phyloP scores from a whole-genome alignment of 2,329 filamentous ascomycete species.

The Biscogniauxia mediterranea region DNA sequence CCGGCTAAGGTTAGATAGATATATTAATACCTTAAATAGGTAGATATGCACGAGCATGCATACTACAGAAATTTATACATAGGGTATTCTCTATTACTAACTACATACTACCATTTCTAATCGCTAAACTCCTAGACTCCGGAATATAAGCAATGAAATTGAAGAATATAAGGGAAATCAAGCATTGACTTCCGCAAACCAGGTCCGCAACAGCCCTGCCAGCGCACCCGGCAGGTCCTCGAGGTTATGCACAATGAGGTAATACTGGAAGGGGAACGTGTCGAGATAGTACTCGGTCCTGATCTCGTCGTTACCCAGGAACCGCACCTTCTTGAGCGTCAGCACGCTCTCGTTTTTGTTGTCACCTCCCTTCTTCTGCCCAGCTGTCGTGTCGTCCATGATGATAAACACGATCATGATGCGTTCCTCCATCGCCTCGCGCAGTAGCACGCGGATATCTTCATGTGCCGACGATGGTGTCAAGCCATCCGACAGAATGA shows the following conservation, averaged over 20 bases:
- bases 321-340: slow-evolving; percentile 84
- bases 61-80: not conserved
- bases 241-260: slow-evolving; percentile 89
- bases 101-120: not conserved
- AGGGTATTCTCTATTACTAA: not conserved
- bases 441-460: slow-evolving; percentile 74
- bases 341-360: slow-evolving; percentile 65
- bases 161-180: slow-evolving; percentile 6
- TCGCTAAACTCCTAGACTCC: not conserved
- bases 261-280: slow-evolving; percentile 95
- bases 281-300: slow-evolving; percentile 91
- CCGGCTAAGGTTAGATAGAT: not conserved
- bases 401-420: slow-evolving; percentile 99
- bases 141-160: not conserved
- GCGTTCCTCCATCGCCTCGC: slow-evolving; percentile 85
- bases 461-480: slow-evolving; percentile 82
- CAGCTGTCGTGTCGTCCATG: slow-evolving; percentile 65
- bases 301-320: slow-evolving; percentile 64
- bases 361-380: slow-evolving; percentile 35
- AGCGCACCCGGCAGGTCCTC: slow-evolving; percentile 86
- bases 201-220: slow-evolving; percentile 85
- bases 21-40: too few relatives aligned
- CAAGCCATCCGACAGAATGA: slow-evolving; percentile 91
- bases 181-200: slow-evolving; percentile 75
- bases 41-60: not conserved